Evolutionary conservation across 2,329 filamentous ascomycete species (phyloP).

Genomic region (Aschersonia sp.): DNA sequence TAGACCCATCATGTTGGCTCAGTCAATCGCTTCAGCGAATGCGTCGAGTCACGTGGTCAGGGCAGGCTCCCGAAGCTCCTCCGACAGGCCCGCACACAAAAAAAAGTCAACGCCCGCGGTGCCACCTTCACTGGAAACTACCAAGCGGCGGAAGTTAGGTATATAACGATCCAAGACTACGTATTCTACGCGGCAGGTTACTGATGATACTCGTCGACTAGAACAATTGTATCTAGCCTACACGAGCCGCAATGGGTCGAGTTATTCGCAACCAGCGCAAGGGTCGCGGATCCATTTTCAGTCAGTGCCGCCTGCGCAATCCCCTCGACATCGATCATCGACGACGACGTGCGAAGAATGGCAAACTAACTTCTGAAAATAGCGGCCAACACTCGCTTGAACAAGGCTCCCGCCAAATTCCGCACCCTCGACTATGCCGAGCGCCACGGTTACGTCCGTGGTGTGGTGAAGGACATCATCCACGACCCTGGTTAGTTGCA

Average conservation of each 20-base stretch:
- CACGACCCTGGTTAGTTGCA: constrained; percentile 67
- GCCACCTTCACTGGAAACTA: constrained; percentile 13
- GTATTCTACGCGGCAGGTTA: constrained; percentile 5
- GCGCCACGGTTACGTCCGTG: constrained; percentile 93
- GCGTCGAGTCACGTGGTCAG: constrained; percentile 20
- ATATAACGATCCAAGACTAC: constrained; percentile 12
- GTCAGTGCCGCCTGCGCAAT: constrained; percentile 21
- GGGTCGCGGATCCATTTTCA: constrained; percentile 45
- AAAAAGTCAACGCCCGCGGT: constrained; percentile 13
- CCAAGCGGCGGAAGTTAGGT: constrained; percentile 26
- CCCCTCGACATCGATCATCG: constrained; percentile 8
- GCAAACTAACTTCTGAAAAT: constrained; percentile 17
- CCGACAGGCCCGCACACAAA: constrained; percentile 20
- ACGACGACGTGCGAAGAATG: constrained; percentile 7
- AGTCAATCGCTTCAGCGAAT: not conserved
- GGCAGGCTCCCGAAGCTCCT: constrained; percentile 13
- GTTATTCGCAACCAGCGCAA: constrained; percentile 54
- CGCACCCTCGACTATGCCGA: constrained; percentile 92
- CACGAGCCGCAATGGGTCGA: constrained; percentile 35
- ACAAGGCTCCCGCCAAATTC: constrained; percentile 80
- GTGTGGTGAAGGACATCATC: constrained; percentile 97
- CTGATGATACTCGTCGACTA: constrained; percentile 12
- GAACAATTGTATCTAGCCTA: constrained; percentile 18
- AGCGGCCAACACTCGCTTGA: constrained; percentile 77
- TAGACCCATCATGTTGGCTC: not conserved